phyloP scores from a whole-genome alignment of 495 filamentous ascomycete genomes.

The Penicillium malachiteum region DNA sequence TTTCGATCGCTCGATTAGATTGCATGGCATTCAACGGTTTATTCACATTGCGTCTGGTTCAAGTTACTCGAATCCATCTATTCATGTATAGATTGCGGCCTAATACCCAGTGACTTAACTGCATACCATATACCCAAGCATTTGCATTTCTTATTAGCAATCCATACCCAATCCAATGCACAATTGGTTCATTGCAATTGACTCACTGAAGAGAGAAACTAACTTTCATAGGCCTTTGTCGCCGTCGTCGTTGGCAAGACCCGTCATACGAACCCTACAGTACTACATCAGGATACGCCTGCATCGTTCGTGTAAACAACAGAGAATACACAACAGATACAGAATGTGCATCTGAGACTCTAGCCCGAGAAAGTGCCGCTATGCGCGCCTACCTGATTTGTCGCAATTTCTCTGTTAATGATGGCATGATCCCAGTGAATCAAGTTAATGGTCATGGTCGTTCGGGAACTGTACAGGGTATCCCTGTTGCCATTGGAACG shows the following conservation, averaged over 20 bases:
- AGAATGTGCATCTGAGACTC: constrained; percentile 72
- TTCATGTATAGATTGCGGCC: no score
- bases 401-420: constrained; percentile 97
- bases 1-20: background rate
- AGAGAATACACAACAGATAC: constrained; percentile 92
- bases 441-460: constrained; percentile 64
- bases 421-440: constrained; percentile 80
- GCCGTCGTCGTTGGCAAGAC: constrained; percentile 92
- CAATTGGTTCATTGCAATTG: background rate
- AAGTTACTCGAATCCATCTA: background rate
- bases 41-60: background rate
- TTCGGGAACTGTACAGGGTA: constrained; percentile 77
- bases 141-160: no score
- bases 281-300: constrained; percentile 68
- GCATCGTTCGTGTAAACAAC: constrained; percentile 93
- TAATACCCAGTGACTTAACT: no score
- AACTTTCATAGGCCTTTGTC: constrained; percentile 76
- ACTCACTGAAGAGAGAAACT: background rate
- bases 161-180: background rate
- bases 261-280: constrained; percentile 83
- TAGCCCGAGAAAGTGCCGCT: constrained; percentile 92
- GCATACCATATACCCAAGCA: no score
- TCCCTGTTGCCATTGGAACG: constrained; percentile 72
- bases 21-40: background rate
- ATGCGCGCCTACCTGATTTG: constrained; percentile 98